Evolutionary conservation across 2,329 filamentous ascomycete genomes (phyloP), one percentile per base, ranked within the genome.

Genomic region (Apiospora malaysiana): DNA sequence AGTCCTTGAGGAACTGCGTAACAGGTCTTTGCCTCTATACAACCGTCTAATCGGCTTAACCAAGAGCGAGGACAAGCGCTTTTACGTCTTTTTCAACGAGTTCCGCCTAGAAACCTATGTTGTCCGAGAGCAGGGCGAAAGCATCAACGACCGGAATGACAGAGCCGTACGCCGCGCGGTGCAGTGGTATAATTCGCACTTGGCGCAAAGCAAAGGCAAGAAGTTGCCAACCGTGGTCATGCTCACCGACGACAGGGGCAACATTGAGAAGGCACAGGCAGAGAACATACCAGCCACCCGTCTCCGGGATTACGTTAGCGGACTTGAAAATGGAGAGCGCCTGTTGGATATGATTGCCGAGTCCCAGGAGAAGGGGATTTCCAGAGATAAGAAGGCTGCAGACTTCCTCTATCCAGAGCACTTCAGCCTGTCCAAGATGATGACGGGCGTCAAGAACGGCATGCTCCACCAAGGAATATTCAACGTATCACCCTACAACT

Each of bases 51-150:
- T 98, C 75, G 91, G 93, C 27, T 86, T 99, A 74, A 97, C 95
- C 49, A 97, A 95, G 82, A 97, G 95, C 78, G 94, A 97, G 77
- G 94, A 97, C 75, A 99, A 99, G 86, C 91, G 95, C 70, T 98
- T 97, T 80, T 98, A 98, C 79, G 94, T 99, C 69, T 99, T 99
- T 81, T 98, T 98, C 89, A 99, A 99, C 81, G 96, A 99, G 77
- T 99, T 99, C 79, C 90, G 95, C 68, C 86, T 95, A 49, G 97
- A 99, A 81, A 99, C 96, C 0, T 93, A 97, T 78, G 89, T 98
- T 66, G 84, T 88, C 40, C 88, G 96, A 73, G 88, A 91, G 25
- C 82, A 87, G 7, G 92, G 93, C 47, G 96, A 99, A 84, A 92
- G 90, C 3, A 96, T 99, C 82, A 99, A 99, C 80, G 96, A 99